Evolutionary conservation across 1,284 basidiomycete genomes (phyloP), one percentile per base, ranked within the genome.

Genomic region (Boletus coffeatus): DNA sequence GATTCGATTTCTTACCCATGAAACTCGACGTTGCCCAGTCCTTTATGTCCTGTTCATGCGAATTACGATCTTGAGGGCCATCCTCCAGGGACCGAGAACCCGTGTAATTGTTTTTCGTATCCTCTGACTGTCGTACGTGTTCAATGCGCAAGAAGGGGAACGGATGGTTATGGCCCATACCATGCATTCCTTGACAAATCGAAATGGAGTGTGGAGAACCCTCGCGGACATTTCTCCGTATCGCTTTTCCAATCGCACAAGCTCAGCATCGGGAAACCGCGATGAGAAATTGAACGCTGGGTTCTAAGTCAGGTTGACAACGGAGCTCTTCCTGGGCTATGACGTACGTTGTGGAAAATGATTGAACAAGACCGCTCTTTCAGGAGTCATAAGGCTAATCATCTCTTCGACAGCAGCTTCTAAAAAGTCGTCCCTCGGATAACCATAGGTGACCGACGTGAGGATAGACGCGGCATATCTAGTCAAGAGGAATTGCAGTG

Each of bases 231-330:
- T 55, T 34, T 69, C 62, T 53, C 64, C 68, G 56, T 71, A 68
- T 56, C 69, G 66, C 13, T 61, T 60, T 6, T 73, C 74, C 21
- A 63, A 55, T 34, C 64, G 72, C 29, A 71, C 65, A 18, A 74
- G 68, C 18, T 58, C 62, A 1, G 70, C 67, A 7, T 74, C 73
- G 0, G 77, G 76, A 41, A 78, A 66, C 75, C 74, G 79, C 7
- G 72, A 61, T 1, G 79, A 76, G 41, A 79, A 56, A 11, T 66
- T 39, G 68, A 64, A 32, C 21, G 72, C 73, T 72, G 56, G 48
- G 9, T 14, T 14, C 14, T 4, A 3, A 7, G 57, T 63, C 66
- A 53, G 70, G 68, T 4, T 66, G 67, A 25, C 43, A 68, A 53
- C 25, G 64, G 25, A 53, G 34, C 1, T n/a, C 16, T 10, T 59